A percentile compares a stretch with the other conserved stretches of the same genome.
These are phyloP conservation scores for Lasiosphaeris hirsuta DNA, from an alignment of 495 filamentous ascomycete species.

Conservation along the genomic window DNA sequence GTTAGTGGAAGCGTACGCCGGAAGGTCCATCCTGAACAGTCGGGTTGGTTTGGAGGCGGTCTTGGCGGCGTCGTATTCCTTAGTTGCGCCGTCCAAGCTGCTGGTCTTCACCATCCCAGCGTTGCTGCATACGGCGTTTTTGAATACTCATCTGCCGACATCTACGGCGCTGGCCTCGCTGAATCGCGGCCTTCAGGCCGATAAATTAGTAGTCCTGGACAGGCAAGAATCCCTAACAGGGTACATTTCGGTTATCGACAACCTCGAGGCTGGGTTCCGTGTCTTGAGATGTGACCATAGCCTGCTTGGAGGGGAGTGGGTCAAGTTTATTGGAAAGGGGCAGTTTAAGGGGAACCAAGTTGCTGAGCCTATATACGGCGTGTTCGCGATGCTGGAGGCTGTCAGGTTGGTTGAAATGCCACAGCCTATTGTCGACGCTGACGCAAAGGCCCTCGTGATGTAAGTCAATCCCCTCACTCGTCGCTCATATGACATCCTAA, in stretches of 20 bases:
- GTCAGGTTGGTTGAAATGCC: conserved; percentile 71
- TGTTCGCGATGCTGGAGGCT: conserved; percentile 91
- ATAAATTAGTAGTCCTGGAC: conserved; percentile 64
- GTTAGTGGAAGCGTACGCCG: conserved; percentile 55
- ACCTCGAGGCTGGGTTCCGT: conserved; percentile 63
- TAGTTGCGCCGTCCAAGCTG: conserved; percentile 64
- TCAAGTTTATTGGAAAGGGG: conserved; percentile 40
- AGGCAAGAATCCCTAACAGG: conserved; percentile 82
- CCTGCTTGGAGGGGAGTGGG: conserved; percentile 92
- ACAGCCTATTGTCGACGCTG: conserved; percentile 50
- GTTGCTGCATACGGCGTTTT: conserved; percentile 62
- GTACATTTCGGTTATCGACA: conserved; percentile 87
- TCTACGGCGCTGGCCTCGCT: conserved; percentile 50
- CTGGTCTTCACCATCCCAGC: conserved; percentile 63
- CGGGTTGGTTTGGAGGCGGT: conserved; percentile 68
- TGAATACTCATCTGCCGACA: conserved; percentile 68
- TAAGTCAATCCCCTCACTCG: conserved; percentile 36
- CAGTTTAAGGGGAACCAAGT: conserved; percentile 46
- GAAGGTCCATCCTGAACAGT: conserved; percentile 60
- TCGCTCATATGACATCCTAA: conserved; percentile 7
- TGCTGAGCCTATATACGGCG: conserved; percentile 84
- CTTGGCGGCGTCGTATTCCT: conserved; percentile 58
- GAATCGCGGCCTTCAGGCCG: conserved; percentile 57
- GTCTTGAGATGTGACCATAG: conserved; percentile 93
- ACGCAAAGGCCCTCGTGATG: conserved; percentile 83